Evolutionary conservation across 495 filamentous ascomycete species (phyloP).

Genomic region (Amphirosellinia nigrospora): DNA sequence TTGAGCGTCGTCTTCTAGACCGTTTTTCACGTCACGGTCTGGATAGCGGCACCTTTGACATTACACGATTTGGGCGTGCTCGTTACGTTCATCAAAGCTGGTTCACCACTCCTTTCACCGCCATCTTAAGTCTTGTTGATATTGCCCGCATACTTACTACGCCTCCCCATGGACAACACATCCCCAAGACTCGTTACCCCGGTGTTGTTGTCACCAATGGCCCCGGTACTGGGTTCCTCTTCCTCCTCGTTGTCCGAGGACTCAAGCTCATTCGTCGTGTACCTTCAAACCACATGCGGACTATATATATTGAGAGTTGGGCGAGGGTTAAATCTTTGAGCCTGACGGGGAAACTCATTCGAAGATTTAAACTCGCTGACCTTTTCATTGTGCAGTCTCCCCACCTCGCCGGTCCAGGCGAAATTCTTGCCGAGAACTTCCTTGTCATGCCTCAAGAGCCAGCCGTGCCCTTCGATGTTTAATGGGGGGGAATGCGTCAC

Average conservation of each 20-base stretch:
- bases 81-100: slow-evolving; percentile 79
- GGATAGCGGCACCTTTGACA: slow-evolving; percentile 54
- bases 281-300: slow-evolving; percentile 52
- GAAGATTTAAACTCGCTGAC: slow-evolving; percentile 47
- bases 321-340: slow-evolving; percentile 81
- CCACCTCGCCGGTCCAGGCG: slow-evolving; percentile 27
- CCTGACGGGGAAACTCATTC: slow-evolving; percentile 76
- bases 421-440: slow-evolving; percentile 20
- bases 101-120: slow-evolving; percentile 64
- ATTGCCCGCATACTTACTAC: slow-evolving; percentile 55
- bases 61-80: slow-evolving; percentile 71
- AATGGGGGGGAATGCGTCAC: not conserved
- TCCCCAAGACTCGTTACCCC: slow-evolving; percentile 47
- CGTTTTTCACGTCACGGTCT: slow-evolving; percentile 28
- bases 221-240: slow-evolving; percentile 82
- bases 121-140: slow-evolving; percentile 59
- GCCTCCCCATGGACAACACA: slow-evolving; percentile 42
- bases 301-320: slow-evolving; percentile 92
- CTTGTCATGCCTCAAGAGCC: slow-evolving; percentile 9
- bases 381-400: slow-evolving; percentile 51
- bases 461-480: slow-evolving; percentile 5
- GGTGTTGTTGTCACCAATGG: slow-evolving; percentile 83
- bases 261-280: slow-evolving; percentile 65
- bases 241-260: slow-evolving; percentile 70
- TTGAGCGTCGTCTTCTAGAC: slow-evolving; percentile 41